Evolutionary conservation across 805 yeast genomes (phyloP).

Genomic region (Candida nitratophila): DNA sequence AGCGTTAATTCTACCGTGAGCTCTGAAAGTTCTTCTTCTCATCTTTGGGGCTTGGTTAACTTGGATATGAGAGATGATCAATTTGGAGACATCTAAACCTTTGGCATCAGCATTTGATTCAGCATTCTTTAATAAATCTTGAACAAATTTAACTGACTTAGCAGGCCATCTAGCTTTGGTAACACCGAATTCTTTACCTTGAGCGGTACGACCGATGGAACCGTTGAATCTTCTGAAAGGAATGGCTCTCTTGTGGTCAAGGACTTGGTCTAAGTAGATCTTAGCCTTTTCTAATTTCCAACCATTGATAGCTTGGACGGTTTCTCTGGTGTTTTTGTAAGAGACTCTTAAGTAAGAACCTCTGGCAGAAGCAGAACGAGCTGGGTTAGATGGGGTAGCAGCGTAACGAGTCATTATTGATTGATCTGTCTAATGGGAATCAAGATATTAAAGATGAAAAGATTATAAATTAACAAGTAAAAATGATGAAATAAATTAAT

Average conservation of each 20-base stretch:
- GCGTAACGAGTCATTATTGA: constrained; percentile 95
- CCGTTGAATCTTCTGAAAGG: constrained; percentile 98
- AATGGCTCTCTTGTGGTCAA: constrained; percentile 98
- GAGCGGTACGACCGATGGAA: constrained; percentile 98
- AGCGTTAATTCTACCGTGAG: constrained; percentile 99
- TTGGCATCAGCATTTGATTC: constrained; percentile 98
- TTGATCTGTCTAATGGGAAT: no score
- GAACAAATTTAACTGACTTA: constrained; percentile 92
- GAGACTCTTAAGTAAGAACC: constrained; percentile 99
- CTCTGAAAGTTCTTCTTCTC: constrained; percentile 99
- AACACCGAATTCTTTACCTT: constrained; percentile 99
- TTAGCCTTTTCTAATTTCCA: constrained; percentile 97
- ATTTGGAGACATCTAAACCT: constrained; percentile 94
- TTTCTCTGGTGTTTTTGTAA: constrained; percentile 99
- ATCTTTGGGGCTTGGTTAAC: constrained; percentile 99
- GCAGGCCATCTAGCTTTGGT: constrained; percentile 99
- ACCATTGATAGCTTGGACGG: constrained; percentile 97
- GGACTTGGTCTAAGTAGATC: constrained; percentile 90
- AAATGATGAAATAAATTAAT: no score
- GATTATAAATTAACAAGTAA: no score
- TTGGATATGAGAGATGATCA: constrained; percentile 96
- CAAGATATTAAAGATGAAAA: neutral
- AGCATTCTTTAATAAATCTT: constrained; percentile 94
- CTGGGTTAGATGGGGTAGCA: constrained; percentile 98
- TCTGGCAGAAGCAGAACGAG: constrained; percentile 98